These are phyloP conservation scores for Rhypophila decipiens DNA, from an alignment of 495 filamentous ascomycete species.

Conservation along the genomic window DNA sequence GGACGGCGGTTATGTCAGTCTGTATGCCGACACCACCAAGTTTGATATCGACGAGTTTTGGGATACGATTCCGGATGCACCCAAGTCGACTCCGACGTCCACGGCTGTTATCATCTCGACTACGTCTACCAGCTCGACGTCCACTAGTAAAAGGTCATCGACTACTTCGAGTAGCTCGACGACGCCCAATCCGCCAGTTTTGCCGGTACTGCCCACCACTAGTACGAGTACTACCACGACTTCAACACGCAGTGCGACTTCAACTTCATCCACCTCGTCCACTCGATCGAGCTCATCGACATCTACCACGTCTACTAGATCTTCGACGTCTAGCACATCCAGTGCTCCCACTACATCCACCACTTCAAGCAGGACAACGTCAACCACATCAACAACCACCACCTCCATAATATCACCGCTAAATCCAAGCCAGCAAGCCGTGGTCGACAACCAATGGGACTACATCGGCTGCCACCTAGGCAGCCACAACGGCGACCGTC, in stretches of 20 bases:
- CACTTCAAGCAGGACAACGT: neutral
- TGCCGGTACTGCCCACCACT: no score
- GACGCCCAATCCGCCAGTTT: no score
- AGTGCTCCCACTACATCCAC: neutral
- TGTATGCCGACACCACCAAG: constrained; percentile 33
- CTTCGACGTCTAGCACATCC: neutral
- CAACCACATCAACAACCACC: constrained; percentile 1
- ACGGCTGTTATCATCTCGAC: neutral
- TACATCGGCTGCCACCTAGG: constrained; percentile 27
- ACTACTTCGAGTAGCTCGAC: neutral
- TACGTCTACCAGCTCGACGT: neutral
- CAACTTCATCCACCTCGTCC: neutral
- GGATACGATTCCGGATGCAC: neutral
- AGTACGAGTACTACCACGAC: neutral
- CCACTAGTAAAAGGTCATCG: neutral
- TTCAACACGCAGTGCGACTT: neutral
- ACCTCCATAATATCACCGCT: constrained; percentile 1
- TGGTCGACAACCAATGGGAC: constrained; percentile 6
- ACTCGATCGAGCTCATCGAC: neutral
- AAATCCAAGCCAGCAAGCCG: neutral
- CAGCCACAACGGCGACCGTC: constrained; percentile 32
- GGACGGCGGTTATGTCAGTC: constrained; percentile 30
- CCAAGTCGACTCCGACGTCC: neutral
- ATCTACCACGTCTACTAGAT: neutral
- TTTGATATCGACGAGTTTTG: constrained; percentile 15